A percentile compares a stretch with the other conserved stretches of the same genome.
Evolutionary conservation across 2,329 filamentous ascomycete genomes (phyloP).

Genomic region (Neofusicoccum sp.): DNA sequence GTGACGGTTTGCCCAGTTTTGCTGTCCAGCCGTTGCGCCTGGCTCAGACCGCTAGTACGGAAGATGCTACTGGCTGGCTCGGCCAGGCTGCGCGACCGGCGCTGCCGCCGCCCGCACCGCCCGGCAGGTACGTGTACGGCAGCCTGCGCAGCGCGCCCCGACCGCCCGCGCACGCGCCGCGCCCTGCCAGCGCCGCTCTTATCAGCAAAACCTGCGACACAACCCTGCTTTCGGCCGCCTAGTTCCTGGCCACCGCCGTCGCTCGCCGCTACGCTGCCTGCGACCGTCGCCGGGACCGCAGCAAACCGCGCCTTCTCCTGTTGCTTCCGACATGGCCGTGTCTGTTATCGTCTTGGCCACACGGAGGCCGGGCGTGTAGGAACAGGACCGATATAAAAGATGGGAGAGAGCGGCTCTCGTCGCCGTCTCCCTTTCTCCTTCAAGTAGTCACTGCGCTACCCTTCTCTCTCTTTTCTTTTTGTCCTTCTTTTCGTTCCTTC

Average conservation of each 20-base stretch:
- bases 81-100: not conserved
- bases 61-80: constrained; percentile 3
- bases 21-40: constrained; percentile 15
- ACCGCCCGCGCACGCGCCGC: constrained; percentile 3
- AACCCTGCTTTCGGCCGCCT: not conserved
- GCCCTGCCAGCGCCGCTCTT: not conserved
- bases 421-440: not conserved
- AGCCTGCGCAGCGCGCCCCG: not conserved
- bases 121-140: not conserved
- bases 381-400: not conserved
- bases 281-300: not conserved
- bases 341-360: constrained; percentile 1
- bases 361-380: not conserved
- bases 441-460: too few species aligned
- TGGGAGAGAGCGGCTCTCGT: not conserved
- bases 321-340: not conserved
- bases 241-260: not conserved
- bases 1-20: constrained; percentile 17
- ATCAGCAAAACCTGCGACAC: not conserved
- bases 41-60: constrained; percentile 13
- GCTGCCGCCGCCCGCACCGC: constrained; percentile 3
- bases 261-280: too few species aligned
- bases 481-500: not conserved
- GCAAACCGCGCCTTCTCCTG: not conserved
- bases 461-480: too few species aligned